A percentile compares a stretch with the other conserved stretches of the same genome.
phyloP scores from a whole-genome alignment of 306 rosid genomes.

The Datisca glomerata region DNA sequence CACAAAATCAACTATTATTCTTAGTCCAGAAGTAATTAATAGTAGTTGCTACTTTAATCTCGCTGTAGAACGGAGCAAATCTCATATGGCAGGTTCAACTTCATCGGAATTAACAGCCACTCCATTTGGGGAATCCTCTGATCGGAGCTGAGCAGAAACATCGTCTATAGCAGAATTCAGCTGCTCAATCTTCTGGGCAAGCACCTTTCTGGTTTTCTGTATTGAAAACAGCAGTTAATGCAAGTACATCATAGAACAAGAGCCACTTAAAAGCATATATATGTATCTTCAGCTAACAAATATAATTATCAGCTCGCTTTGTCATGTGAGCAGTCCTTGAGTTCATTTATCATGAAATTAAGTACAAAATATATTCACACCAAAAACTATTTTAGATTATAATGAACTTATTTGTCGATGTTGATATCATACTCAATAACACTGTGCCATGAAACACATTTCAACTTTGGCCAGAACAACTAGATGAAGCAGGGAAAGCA shows the following conservation, averaged over 20 bases:
- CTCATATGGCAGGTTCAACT: conserved; percentile 61
- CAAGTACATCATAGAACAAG: conserved; percentile 7
- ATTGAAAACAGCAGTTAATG: conserved; percentile 4
- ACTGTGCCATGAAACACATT: no score
- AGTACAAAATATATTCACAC: no score
- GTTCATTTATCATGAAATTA: no score
- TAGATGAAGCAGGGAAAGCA: no score
- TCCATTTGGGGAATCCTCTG: conserved; percentile 54
- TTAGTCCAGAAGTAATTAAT: conserved; percentile 14
- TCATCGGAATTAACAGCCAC: conserved; percentile 58
- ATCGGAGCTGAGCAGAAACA: conserved; percentile 66
- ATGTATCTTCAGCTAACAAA: no score
- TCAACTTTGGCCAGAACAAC: no score
- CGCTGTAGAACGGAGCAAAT: conserved; percentile 1
- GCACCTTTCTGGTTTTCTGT: conserved; percentile 74
- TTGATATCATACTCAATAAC: no score
- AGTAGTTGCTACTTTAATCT: conserved; percentile 8
- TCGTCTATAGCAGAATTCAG: conserved; percentile 87
- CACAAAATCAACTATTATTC: conserved; percentile 24
- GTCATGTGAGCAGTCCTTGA: no score
- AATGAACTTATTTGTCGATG: no score
- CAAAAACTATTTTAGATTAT: no score
- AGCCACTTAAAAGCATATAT: background rate
- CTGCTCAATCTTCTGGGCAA: conserved; percentile 79
- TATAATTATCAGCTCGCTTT: no score